Conservation (phyloP, 1,284 basidiomycete species). For the Pseudozyma flocculosa region DNA sequence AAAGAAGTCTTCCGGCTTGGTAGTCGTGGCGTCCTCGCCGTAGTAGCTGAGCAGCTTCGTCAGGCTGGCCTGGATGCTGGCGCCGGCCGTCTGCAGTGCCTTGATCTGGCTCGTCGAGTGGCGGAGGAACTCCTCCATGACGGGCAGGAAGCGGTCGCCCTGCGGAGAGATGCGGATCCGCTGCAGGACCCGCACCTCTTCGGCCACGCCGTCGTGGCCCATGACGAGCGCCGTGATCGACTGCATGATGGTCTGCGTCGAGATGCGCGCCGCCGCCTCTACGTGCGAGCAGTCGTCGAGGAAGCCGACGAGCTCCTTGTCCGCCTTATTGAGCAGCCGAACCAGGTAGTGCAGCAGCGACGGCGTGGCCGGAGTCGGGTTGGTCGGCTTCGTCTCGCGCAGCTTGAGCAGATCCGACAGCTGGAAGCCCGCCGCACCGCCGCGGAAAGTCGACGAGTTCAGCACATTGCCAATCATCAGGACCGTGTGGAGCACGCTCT, state of each 20-base stretch:
- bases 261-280: slow-evolving; percentile 66
- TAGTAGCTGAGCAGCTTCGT: slow-evolving; percentile 33
- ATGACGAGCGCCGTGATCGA: slow-evolving; percentile 23
- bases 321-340: slow-evolving; percentile 69
- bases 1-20: slow-evolving; percentile 51
- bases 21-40: slow-evolving; percentile 37
- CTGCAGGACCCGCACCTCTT: slow-evolving; percentile 28
- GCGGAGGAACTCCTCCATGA: slow-evolving; percentile 23
- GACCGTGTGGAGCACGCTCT: slow-evolving; percentile 67
- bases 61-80: slow-evolving; percentile 17
- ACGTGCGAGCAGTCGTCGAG: slow-evolving; percentile 78
- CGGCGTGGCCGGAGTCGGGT: slow-evolving; percentile 70
- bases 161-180: slow-evolving; percentile 24
- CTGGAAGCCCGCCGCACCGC: slow-evolving; percentile 78
- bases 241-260: slow-evolving; percentile 30
- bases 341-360: slow-evolving; percentile 85
- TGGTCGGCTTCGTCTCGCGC: slow-evolving; percentile 78
- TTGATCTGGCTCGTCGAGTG: slow-evolving; percentile 25
- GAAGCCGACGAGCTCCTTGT: slow-evolving; percentile 71
- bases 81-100: slow-evolving; percentile 27
- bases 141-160: slow-evolving; percentile 34
- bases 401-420: slow-evolving; percentile 78
- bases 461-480: slow-evolving; percentile 77
- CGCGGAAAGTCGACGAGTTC: slow-evolving; percentile 79
- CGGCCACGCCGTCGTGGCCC: slow-evolving; percentile 24